A percentile compares a stretch with the other conserved stretches of the same genome.
Conservation (phyloP, 2,329 filamentous ascomycete species). For the Colletotrichum sp. region DNA sequence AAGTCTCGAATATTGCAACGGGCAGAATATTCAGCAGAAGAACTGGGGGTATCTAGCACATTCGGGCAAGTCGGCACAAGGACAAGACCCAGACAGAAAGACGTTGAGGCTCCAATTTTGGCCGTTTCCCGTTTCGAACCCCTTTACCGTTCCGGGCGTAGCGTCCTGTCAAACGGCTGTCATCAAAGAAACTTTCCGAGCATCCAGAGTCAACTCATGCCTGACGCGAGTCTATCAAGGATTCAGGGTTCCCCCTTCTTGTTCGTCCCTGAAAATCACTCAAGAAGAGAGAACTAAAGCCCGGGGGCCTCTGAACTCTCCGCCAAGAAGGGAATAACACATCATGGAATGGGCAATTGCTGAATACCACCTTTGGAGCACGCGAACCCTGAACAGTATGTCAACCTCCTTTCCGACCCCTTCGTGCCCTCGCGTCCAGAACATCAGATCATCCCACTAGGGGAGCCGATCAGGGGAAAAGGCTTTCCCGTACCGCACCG, state of each 20-base stretch:
- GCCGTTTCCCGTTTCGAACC: neutral
- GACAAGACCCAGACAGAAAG: neutral
- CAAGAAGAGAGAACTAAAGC: neutral
- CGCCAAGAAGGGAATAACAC: neutral
- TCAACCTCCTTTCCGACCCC: neutral
- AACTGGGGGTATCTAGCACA: neutral
- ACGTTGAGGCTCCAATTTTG: neutral
- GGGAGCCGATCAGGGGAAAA: neutral
- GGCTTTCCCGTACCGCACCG: neutral
- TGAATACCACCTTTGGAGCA: neutral
- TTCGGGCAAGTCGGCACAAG: neutral
- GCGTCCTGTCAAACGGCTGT: slow-evolving; percentile 8
- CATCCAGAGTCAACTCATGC: neutral
- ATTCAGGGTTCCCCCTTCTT: neutral
- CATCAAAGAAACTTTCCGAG: neutral
- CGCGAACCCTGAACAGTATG: neutral
- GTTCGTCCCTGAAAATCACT: neutral
- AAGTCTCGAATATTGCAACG: neutral
- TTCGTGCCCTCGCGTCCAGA: neutral
- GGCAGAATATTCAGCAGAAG: neutral
- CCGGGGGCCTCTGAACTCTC: neutral
- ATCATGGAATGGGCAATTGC: neutral
- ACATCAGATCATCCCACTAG: neutral
- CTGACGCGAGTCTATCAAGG: neutral
- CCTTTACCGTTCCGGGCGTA: slow-evolving; percentile 2